Conservation (phyloP, 2,329 filamentous ascomycete species). For the Aquanectria penicillioides region DNA sequence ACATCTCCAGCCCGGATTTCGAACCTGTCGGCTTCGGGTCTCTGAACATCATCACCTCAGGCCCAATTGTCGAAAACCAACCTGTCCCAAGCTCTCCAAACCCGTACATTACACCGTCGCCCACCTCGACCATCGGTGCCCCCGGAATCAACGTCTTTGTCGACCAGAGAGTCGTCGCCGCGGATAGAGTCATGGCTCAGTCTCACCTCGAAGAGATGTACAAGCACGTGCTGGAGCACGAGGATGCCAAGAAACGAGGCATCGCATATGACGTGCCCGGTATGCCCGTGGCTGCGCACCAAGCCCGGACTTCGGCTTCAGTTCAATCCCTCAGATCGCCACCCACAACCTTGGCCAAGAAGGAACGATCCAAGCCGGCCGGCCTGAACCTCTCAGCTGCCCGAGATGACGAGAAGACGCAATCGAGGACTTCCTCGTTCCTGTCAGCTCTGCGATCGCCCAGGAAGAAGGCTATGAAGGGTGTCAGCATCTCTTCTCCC, state of each 20-base stretch:
- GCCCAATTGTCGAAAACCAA: slow-evolving; percentile 54
- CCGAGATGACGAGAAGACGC: slow-evolving; percentile 57
- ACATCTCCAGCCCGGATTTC: slow-evolving; percentile 37
- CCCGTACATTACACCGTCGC: slow-evolving; percentile 59
- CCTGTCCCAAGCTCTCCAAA: slow-evolving; percentile 43
- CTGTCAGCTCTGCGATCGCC: slow-evolving; percentile 71
- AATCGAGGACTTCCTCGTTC: slow-evolving; percentile 68
- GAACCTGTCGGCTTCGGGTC: slow-evolving; percentile 25
- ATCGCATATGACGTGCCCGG: slow-evolving; percentile 57
- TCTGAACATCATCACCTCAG: slow-evolving; percentile 32
- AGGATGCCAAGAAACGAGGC: slow-evolving; percentile 72
- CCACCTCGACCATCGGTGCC: slow-evolving; percentile 56
- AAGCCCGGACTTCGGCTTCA: slow-evolving; percentile 30
- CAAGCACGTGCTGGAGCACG: slow-evolving; percentile 90
- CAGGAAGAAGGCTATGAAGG: slow-evolving; percentile 61
- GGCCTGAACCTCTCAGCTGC: slow-evolving; percentile 62
- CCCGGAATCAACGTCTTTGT: slow-evolving; percentile 75
- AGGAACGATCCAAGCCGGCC: slow-evolving; percentile 59
- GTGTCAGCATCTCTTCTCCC: slow-evolving; percentile 70
- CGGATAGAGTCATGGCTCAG: slow-evolving; percentile 79
- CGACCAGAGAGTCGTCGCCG: slow-evolving; percentile 79
- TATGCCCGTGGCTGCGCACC: slow-evolving; percentile 42
- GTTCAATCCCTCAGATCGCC: slow-evolving; percentile 41
- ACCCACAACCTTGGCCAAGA: slow-evolving; percentile 51
- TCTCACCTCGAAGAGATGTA: slow-evolving; percentile 91